Percentiles rank a stretch among this genome's conserved stretches.
These are phyloP conservation scores for Diaporthe citrichinensis DNA, from an alignment of 2,329 filamentous ascomycete genomes.

Conservation along the genomic window DNA sequence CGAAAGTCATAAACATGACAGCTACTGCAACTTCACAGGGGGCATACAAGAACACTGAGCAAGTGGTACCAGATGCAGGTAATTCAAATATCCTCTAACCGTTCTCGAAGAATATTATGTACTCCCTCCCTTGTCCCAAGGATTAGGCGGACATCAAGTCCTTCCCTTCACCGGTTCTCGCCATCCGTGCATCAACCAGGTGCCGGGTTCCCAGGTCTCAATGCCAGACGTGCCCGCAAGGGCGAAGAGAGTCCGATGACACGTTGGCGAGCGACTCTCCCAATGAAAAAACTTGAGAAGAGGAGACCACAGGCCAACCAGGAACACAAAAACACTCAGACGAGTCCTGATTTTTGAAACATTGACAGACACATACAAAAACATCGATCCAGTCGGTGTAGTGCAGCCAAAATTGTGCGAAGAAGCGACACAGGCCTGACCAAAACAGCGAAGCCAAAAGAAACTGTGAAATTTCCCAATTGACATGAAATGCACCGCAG, in stretches of 20 bases:
- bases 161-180: neutral
- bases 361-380: neutral
- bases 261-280: neutral
- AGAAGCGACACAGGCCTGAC: neutral
- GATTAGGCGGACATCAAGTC: conserved; percentile 6
- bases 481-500: neutral
- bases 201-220: conserved; percentile 1
- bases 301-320: neutral
- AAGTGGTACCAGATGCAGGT: neutral
- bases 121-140: neutral
- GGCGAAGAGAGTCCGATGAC: neutral
- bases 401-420: neutral
- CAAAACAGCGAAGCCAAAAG: neutral
- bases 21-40: neutral
- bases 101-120: neutral
- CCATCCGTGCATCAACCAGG: neutral
- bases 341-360: neutral
- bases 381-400: conserved; percentile 20
- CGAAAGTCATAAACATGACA: neutral
- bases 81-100: neutral
- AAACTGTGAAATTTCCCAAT: neutral
- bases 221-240: neutral
- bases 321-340: neutral
- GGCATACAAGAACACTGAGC: neutral
- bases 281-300: neutral